Base-by-base conservation (phyloP, 108 stramenopile genomes). In the Pseudonitzschia multiseries region DNA sequence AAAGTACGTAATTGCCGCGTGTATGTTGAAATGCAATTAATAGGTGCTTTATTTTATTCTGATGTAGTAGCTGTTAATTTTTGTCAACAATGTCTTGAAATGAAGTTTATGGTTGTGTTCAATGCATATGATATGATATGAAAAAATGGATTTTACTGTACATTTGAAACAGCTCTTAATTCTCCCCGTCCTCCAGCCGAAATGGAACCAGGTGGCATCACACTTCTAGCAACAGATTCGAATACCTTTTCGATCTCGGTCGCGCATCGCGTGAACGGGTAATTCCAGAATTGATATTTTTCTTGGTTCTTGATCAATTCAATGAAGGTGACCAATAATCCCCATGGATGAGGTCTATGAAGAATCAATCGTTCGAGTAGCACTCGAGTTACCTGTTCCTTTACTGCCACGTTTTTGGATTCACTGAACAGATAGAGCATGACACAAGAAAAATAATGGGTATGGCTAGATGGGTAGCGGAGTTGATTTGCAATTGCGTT, bases 401-500 rank as follows among this genome's bases (percentile, higher is more conserved):
- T 96, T 26, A 98, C 95, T 31, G 84, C 92, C 53, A 98, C 98
- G 61, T 86, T 83, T 65, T 84, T 87, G 20, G 96, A 87, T 71
- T 99, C 98, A 33, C 90, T 96, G 83, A 99, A 99, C 10, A 99
- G 83, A 71, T 89, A 96, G 21, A 99, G 89, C 87, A 99, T 90
- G 0, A 98, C 96, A 72, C 95, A 96, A 27, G 95, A 96, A 71
- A 98, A 99, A 83, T 97, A 99, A 83, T 99, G 97, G 44, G 99
- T 99, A 82, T 99, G 98, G 73, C 92, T 97, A 69, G 98, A 99
- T 22, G 99, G 99, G 75, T 97, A 99, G 33, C 99, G 93, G 20
- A 99, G 96, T 83, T 99, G 98, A 75, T 99, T 98, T 41, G 98
- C 99, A 65, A 99, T 92, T 36, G 97, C 97, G 71, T 99, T 98